Conservation (phyloP, 768 basidiomycete species). For the Hericium erinaceus region DNA sequence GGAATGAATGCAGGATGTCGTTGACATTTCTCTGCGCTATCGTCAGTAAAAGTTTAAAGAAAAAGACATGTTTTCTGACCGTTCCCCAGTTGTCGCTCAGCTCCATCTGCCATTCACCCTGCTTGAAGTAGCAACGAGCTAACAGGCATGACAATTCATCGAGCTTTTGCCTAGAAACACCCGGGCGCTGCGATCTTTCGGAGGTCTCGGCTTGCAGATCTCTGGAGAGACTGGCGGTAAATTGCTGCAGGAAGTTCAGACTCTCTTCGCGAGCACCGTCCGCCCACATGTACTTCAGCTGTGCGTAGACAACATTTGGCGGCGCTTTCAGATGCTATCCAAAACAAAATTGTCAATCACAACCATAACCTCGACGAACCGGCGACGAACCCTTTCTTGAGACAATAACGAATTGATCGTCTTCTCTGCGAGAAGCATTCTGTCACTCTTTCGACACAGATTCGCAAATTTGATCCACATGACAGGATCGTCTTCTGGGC, state of each 20-base stretch:
- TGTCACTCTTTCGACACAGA: slow-evolving; percentile 88
- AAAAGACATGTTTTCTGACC: slow-evolving; percentile 35
- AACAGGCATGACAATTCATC: slow-evolving; percentile 73
- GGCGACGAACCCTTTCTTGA: slow-evolving; percentile 47
- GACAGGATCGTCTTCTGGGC: slow-evolving; percentile 86
- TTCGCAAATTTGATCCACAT: slow-evolving; percentile 99
- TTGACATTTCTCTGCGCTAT: slow-evolving; percentile 60
- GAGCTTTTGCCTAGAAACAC: slow-evolving; percentile 50
- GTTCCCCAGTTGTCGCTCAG: slow-evolving; percentile 71
- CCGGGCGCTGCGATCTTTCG: slow-evolving; percentile 37
- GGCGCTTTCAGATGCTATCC: slow-evolving; percentile 58
- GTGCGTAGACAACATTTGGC: slow-evolving; percentile 93
- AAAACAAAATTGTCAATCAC: background rate
- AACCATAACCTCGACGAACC: background rate
- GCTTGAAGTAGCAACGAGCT: slow-evolving; percentile 95
- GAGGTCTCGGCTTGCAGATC: slow-evolving; percentile 61
- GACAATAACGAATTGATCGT: slow-evolving; percentile 88
- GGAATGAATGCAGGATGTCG: slow-evolving; percentile 78
- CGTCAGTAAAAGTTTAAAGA: background rate
- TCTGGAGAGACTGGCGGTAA: slow-evolving; percentile 63
- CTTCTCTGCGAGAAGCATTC: slow-evolving; percentile 93
- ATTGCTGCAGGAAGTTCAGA: slow-evolving; percentile 73
- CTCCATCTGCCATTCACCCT: slow-evolving; percentile 88
- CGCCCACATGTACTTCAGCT: slow-evolving; percentile 95
- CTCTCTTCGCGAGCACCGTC: slow-evolving; percentile 70